Percentiles rank a stretch among this genome's conserved stretches.
Conservation (phyloP, 2,329 filamentous ascomycete genomes). For the Aciculosporium take region DNA sequence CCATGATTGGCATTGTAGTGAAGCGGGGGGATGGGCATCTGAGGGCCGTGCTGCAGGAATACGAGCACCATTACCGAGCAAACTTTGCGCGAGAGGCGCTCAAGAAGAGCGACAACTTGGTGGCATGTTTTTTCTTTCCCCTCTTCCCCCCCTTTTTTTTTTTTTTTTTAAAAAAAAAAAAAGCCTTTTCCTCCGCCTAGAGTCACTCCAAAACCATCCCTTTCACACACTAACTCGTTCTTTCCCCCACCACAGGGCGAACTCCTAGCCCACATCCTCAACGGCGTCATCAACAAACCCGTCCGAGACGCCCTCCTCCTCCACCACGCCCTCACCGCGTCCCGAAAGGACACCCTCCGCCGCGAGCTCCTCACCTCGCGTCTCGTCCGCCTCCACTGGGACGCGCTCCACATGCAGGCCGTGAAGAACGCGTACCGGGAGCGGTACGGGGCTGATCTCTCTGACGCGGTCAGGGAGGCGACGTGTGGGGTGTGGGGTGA, state of each 20-base stretch:
- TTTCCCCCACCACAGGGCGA: slow-evolving; percentile 53
- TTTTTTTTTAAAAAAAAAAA: no score
- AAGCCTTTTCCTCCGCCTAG: no score
- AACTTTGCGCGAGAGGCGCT: slow-evolving; percentile 86
- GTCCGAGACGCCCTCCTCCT: slow-evolving; percentile 84
- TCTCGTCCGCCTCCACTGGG: slow-evolving; percentile 86
- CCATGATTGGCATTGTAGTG: slow-evolving; percentile 77
- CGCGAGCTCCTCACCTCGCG: slow-evolving; percentile 79
- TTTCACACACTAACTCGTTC: neutral
- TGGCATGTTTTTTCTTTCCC: slow-evolving; percentile 45
- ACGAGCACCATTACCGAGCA: slow-evolving; percentile 55
- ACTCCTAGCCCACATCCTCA: slow-evolving; percentile 85
- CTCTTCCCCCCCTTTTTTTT: neutral
- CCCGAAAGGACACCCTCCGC: slow-evolving; percentile 55
- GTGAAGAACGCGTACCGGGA: slow-evolving; percentile 70
- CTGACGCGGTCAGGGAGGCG: slow-evolving; percentile 64
- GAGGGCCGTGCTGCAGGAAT: slow-evolving; percentile 61
- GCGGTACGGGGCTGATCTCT: slow-evolving; percentile 60
- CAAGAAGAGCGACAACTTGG: slow-evolving; percentile 77
- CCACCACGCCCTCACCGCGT: slow-evolving; percentile 73
- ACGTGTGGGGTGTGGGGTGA: slow-evolving; percentile 63
- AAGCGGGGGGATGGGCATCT: slow-evolving; percentile 70
- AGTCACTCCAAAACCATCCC: no score
- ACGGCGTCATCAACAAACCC: slow-evolving; percentile 90
- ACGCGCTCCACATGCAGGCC: slow-evolving; percentile 62